Evolutionary conservation across 371 early-diverging fungal species (phyloP), one percentile per base, ranked within the genome.

Genomic region (Mortierella sp.): DNA sequence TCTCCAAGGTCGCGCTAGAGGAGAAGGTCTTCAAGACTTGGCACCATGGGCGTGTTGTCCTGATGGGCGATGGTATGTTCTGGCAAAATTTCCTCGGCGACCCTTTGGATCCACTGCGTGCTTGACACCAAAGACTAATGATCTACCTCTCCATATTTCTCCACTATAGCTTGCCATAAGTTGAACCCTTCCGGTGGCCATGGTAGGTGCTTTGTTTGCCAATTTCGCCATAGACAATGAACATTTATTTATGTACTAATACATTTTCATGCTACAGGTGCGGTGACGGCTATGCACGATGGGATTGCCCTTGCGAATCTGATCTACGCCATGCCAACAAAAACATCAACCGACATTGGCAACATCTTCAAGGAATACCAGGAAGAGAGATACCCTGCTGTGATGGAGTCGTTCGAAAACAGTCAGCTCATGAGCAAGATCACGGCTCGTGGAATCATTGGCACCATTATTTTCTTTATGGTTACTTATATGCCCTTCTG

Each of bases 11-110:
- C 21, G 35, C 35, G 29, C 44, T 46, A 2, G 71, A 46, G 46
- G 71, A 71, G 38, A 71, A 46, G 29, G 44, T 46, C 2, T 71
- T 71, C 18, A 29, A 71, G 14, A 46, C 71, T 24, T 71, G 71
- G 71, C 14, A 71, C 29, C 44, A 44, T 14, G 71, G 71, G 2
- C 71, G 71, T 4, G 14, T 44, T 44, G 46, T 29, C 0, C 29
- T 71, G 8, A 21, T 46, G n/a, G 71, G 71, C 1, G 71, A 71
- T 16, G 71, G 44, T 71, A 29, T 27, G 71, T 46, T 32, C 16
- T 32, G 4, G 60, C 24, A 2, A 0, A 55, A 5, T n/a, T 5
- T 3, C 16, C 29, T 10, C 4, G 0, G 11, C 12, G 12, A 12
- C 5, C 14, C 11, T 16, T 49, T 49, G 3, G 18, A 16, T 14